phyloP scores from a whole-genome alignment of 345 rosid species.

The Camelina sativa region DNA sequence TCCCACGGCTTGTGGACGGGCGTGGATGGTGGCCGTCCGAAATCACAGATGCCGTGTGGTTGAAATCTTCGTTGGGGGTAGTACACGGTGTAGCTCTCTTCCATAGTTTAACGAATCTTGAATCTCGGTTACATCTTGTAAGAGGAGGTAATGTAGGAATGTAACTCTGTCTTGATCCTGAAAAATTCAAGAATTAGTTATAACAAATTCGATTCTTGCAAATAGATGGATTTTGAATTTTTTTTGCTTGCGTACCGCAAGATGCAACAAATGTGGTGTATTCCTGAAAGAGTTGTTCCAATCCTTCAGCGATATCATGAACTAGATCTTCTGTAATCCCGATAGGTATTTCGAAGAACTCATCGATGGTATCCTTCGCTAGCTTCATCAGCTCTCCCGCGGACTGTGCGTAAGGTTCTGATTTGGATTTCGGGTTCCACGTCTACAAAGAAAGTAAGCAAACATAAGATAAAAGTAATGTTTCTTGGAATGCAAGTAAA shows the following conservation, averaged over 20 bases:
- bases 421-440: conserved; percentile 95
- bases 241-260: conserved; percentile 58
- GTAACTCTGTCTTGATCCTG: conserved; percentile 86
- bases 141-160: conserved; percentile 83
- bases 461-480: neutral
- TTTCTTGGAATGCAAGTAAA: neutral
- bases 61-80: conserved; percentile 42
- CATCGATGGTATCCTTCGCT: conserved; percentile 66
- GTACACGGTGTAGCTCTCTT: conserved; percentile 76
- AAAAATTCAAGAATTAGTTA: neutral
- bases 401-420: conserved; percentile 84
- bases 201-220: neutral
- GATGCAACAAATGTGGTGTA: conserved; percentile 74
- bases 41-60: neutral
- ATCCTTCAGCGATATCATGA: conserved; percentile 71
- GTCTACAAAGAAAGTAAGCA: conserved; percentile 52
- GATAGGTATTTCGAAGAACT: conserved; percentile 82
- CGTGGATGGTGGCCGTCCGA: conserved; percentile 69
- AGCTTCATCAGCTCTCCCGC: conserved; percentile 69
- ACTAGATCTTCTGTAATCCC: conserved; percentile 79
- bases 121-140: conserved; percentile 80
- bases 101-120: conserved; percentile 70
- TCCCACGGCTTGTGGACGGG: conserved; percentile 90
- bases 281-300: conserved; percentile 70
- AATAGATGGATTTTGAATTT: neutral